These are phyloP conservation scores for Paecilomyces formosus DNA, from an alignment of 2,329 filamentous ascomycete genomes.

Conservation along the genomic window DNA sequence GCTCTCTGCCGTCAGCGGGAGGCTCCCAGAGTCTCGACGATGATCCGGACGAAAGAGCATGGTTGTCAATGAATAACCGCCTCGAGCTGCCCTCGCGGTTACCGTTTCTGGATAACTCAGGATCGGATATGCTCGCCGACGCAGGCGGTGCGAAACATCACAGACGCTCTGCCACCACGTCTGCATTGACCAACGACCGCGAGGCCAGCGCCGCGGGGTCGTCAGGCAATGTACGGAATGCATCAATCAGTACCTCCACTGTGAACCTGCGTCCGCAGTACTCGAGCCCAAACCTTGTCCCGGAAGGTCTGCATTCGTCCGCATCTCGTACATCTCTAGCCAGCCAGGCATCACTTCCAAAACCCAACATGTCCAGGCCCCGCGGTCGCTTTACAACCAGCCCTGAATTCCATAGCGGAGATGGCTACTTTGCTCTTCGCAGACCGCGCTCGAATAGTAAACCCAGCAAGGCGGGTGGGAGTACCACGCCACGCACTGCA, in stretches of 20 bases:
- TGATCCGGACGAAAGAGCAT: slow-evolving; percentile 27
- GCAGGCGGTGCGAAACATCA: slow-evolving; percentile 16
- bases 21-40: slow-evolving; percentile 13
- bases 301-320: background rate
- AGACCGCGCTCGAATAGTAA: slow-evolving; percentile 6
- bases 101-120: slow-evolving; percentile 2
- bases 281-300: background rate
- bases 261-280: background rate
- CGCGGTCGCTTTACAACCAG: background rate
- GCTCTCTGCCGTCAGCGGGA: slow-evolving; percentile 14
- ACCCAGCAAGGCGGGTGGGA: slow-evolving; percentile 7
- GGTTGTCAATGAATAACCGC: slow-evolving; percentile 31
- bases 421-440: slow-evolving; percentile 14
- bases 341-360: background rate
- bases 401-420: background rate
- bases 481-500: slow-evolving; percentile 11
- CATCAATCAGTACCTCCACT: background rate
- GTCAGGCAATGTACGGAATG: background rate
- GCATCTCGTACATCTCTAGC: background rate
- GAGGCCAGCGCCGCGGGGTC: background rate
- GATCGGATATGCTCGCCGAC: slow-evolving; percentile 6
- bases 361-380: background rate
- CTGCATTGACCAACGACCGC: slow-evolving; percentile 10
- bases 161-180: slow-evolving; percentile 27
- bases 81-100: slow-evolving; percentile 28